Base-by-base conservation (phyloP, 306 rosid genomes). In the Notholithocarpus densiflorus region DNA sequence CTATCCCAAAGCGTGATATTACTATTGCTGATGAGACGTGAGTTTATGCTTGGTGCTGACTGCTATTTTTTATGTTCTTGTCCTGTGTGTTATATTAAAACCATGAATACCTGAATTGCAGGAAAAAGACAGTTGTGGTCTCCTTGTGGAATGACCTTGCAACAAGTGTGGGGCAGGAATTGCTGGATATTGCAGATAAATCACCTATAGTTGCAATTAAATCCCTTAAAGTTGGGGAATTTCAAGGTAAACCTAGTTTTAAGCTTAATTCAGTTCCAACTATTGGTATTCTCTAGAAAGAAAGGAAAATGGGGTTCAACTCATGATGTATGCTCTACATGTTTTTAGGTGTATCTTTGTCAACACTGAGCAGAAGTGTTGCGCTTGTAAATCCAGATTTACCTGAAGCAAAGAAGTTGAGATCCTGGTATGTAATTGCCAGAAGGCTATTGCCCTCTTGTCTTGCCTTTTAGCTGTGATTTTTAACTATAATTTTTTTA, bases 141-240 rank as follows among this genome's bases (percentile, higher is more conserved):
- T 93, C 99, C 23, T 77, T 95, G 86, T 95, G 99, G 99, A 86
- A 85, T 74, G 99, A 93, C 1, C 99, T 93, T 71, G 98, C 99
- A 56, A 95, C 94, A 64, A 79, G 15, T 78, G 71, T 86, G 4
- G 99, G 99, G 19, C 97, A 95, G 82, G 92, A 91, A 40, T 82
- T 95, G 81, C 80, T 95, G 62, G 94, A 93, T 77, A 79, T 72
- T 9, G 96, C 79, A 70, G 92, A 93, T 66, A 82, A 86, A 73
- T 87, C 88, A 48, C 99, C 97, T 5, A 37, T 93, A 53, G 89
- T 95, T 61, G 98, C 99, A 65, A 85, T 95, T 51, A 95, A 95
- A 74, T 88, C 97, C 48, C 87, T 95, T 19, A 90, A 23, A 84
- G 99, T 91, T 82, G 99, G 99, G 75, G 98, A 93, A 13, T 95